Evolutionary conservation across 768 basidiomycete species (phyloP), one percentile per base, ranked within the genome.

Genomic region (Suillus luteus): DNA sequence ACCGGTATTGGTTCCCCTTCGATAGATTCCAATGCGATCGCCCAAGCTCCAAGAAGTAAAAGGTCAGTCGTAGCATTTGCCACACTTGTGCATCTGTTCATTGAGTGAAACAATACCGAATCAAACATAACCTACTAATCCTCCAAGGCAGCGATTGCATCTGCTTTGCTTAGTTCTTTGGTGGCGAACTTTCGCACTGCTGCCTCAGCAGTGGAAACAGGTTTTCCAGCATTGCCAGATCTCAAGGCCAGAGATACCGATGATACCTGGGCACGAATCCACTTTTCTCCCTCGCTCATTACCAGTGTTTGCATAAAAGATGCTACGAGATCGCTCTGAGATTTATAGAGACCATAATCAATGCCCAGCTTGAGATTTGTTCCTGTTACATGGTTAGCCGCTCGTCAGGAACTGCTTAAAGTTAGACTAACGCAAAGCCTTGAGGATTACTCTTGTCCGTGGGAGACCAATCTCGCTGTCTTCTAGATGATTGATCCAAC

Each of bases 201-300:
- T 27, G 84, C 77, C 41, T 87, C 86, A 6, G 96, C 93, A 9
- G 85, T 83, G 37, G 81, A 75, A 1, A 97, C 94, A 2, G 96
- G 95, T 67, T 86, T 83, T 1, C 89, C 90, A 59, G 81, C 81
- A 17, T 84, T 83, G 0, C 89, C 90, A 1, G 84, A 80, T 49
- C 86, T 85, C 62, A 97, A 78, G 3, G 93, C 89, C 49, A 89
- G 83, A 0, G 87, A 83, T 61, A 95, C 79, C 54, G 85, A 86
- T 19, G 84, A 82, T 4, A 88, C 84, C 64, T 94, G 86, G 2
- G 86, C 82, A 63, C 80, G 80, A n/a, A 99, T 84, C 92, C 93
- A 97, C 65, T 86, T 84, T 68, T 96, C 92, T 17, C 96, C 96
- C 80, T 97, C 95, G 62, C 92, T 94, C 96, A 98, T 98, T 68